Evolutionary conservation across 768 basidiomycete species (phyloP), one percentile per base, ranked within the genome.

Genomic region (Pilatotrama ljubarskyi): DNA sequence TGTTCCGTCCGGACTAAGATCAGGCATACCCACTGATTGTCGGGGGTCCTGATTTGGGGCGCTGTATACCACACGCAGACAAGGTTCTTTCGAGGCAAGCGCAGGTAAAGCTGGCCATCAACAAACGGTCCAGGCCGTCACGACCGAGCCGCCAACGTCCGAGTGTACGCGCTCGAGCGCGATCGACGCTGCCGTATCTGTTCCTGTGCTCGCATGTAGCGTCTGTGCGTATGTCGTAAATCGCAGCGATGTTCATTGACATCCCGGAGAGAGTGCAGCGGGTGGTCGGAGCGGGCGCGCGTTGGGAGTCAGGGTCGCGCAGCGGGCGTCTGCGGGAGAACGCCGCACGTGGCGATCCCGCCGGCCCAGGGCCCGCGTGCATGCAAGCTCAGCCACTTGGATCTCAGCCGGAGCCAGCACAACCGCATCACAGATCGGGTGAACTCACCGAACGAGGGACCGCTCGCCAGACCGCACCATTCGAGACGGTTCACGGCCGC

Each of bases 361-460:
- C 47, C 55, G 55, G 55, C 26, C 17, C 55, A 49, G 26, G 47
- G 29, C 11, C 43, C 43, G 22, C 18, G 5, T 32, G 29, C 29
- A 32, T 32, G 29, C 29, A n/a, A n/a, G n/a, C n/a, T n/a, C n/a
- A 32, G 29, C 29, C 29, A 10, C 29, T 32, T 32, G 29, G 29
- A 32, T 44, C n/a, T 44, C 20, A 18, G 17, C 44, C 22, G 10
- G 24, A 18, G 17, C 44, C 22, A 25, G 24, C 18, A 29, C 6
- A 18, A 25, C 18, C 26, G 11, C 46, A 55, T 42, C 55, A 38
- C 22, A 57, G 55, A 57, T 50, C 55, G 55, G 25, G 38, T 7
- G 26, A 32, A 26, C 29, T 25, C 24, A 26, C 51, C 51, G 14
- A 29, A 53, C 25, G 3, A 26, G 51, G 51, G 29, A 52, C 38